Percentiles rank a stretch among this genome's conserved stretches.
Conservation (phyloP, 108 stramenopile species). For the Skeletonema menzelii region DNA sequence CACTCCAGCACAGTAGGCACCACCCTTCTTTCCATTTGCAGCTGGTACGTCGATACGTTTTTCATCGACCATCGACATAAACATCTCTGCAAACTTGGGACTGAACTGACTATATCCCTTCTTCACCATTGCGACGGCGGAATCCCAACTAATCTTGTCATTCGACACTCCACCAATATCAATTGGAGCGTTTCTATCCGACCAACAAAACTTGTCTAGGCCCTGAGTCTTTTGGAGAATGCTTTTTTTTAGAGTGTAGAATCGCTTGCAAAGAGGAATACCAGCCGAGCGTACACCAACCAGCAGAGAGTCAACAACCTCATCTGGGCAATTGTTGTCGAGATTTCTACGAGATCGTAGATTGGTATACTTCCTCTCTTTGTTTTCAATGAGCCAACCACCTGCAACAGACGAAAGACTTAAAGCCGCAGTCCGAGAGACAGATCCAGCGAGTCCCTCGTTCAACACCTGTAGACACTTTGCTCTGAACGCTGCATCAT, state of each 20-base stretch:
- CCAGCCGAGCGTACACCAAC: constrained; percentile 45
- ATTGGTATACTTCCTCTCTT: constrained; percentile 38
- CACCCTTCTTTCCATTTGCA: constrained; percentile 49
- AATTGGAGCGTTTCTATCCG: constrained; percentile 53
- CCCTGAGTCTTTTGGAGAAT: constrained; percentile 46
- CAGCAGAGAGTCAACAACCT: constrained; percentile 40
- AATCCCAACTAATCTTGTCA: constrained; percentile 49
- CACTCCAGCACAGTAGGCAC: constrained; percentile 51
- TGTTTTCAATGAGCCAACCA: constrained; percentile 51
- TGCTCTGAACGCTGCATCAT: constrained; percentile 39
- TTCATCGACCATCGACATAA: constrained; percentile 46
- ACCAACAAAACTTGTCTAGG: constrained; percentile 43
- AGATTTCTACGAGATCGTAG: constrained; percentile 44
- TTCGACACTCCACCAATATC: constrained; percentile 37
- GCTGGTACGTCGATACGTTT: constrained; percentile 52
- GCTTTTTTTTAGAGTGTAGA: constrained; percentile 44
- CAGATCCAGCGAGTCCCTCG: constrained; percentile 29
- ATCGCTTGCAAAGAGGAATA: constrained; percentile 44
- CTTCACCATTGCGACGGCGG: constrained; percentile 44
- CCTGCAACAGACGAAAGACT: constrained; percentile 38
- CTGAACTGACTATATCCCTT: constrained; percentile 41
- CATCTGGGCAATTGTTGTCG: constrained; percentile 54
- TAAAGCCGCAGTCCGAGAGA: constrained; percentile 34
- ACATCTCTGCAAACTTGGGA: constrained; percentile 44
- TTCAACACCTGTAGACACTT: constrained; percentile 42